phyloP scores from a whole-genome alignment of 2,329 filamentous ascomycete species.

The Colletotrichum cuscutae region DNA sequence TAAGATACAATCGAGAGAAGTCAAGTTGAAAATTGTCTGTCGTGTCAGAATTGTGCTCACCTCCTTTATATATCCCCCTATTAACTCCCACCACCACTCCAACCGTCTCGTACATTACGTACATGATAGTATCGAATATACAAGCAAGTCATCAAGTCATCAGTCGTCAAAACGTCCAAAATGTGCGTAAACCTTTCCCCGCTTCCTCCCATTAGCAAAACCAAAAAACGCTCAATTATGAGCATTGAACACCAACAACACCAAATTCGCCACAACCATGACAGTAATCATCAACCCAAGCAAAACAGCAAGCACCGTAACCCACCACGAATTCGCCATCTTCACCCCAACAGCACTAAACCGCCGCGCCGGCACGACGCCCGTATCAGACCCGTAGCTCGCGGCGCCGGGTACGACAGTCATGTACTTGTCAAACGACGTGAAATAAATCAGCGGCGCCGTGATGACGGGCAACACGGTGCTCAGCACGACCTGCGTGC shows the following conservation, averaged over 20 bases:
- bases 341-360: slow-evolving; percentile 51
- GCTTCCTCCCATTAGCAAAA: background rate
- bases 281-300: slow-evolving; percentile 81
- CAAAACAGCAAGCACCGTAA: slow-evolving; percentile 61
- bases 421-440: slow-evolving; percentile 83
- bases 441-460: slow-evolving; percentile 87
- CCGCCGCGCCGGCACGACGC: slow-evolving; percentile 35
- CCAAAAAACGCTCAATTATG: background rate
- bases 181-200: background rate
- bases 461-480: slow-evolving; percentile 84
- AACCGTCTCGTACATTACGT: background rate
- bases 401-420: slow-evolving; percentile 30
- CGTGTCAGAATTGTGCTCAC: background rate
- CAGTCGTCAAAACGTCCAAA: background rate
- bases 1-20: background rate
- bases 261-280: slow-evolving; percentile 82
- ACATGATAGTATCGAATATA: background rate
- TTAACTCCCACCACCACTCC: background rate
- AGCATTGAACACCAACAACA: slow-evolving; percentile 60
- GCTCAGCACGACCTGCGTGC: slow-evolving; percentile 80
- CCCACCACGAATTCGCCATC: slow-evolving; percentile 80
- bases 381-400: slow-evolving; percentile 23
- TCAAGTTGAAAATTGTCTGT: background rate
- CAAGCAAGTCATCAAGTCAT: background rate
- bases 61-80: background rate